Evolutionary conservation across 306 rosid genomes (phyloP), one percentile per base, ranked within the genome.

Genomic region (Trifolium pratense): DNA sequence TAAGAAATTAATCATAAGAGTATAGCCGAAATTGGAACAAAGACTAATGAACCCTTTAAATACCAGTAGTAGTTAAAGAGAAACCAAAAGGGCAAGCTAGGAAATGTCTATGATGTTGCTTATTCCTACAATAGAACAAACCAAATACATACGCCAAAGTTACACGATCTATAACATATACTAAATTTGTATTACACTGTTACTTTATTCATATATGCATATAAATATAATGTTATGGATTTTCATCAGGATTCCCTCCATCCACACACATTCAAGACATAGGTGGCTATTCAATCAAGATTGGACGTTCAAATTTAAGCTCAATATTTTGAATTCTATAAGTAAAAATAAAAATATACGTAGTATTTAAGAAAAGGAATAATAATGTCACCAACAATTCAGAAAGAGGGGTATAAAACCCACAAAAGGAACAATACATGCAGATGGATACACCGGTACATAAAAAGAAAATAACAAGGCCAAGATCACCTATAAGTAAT

Each of bases 111-210:
- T 32, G 37, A 49, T 20, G 21, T 53, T 68, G 39, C 77, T 36
- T 75, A 66, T 75, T 79, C 69, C 60, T 23, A 39, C 17, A 39
- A 56, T 58, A 53, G 53, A 34, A 49, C 36, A 70, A 29, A 16
- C 75, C 81, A 75, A 53, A 43, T 51, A 48, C 68, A 79, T 78
- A 70, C 68, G 62, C 84, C 84, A 75, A 78, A 67, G 34, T 45
- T 18, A 69, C 8, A 20, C 16, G 2, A 79, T 32, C 52, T 68
- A 51, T 66, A 79, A 42, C 26, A 39, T 65, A 57, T 57, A 25
- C 10, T 25, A 7, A 31, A 5, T 16, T 71, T 45, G 59, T 66
- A 59, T 51, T 51, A 9, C 55, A 42, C 10, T 52, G 23, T 45
- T 70, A 59, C 59, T 56, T 53, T 29, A 34, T 57, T 66, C 25